These are phyloP conservation scores for Emiliania huxleyi DNA, from an alignment of 78 protist species.

Conservation along the genomic window DNA sequence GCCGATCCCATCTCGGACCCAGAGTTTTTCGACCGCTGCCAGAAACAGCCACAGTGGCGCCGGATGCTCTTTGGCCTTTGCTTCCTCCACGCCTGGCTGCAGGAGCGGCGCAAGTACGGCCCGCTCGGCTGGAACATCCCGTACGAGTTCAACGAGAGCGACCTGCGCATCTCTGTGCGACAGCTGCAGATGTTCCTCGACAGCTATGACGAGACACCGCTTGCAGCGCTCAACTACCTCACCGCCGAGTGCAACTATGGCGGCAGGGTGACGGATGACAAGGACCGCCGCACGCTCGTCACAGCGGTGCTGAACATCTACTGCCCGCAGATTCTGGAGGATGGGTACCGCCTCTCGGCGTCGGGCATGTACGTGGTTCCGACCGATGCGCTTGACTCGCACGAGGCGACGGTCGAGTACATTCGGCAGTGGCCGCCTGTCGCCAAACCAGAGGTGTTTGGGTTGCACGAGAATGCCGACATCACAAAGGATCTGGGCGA, in stretches of 20 bases:
- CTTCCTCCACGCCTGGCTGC: constrained; percentile 53
- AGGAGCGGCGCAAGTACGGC: constrained; percentile 60
- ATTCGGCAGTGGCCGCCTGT: constrained; percentile 32
- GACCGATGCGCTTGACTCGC: not conserved
- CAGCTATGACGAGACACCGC: constrained; percentile 15
- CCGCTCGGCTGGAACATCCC: constrained; percentile 71
- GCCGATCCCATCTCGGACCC: constrained; percentile 35
- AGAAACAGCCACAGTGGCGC: constrained; percentile 35
- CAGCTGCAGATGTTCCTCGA: constrained; percentile 50
- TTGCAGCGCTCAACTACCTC: constrained; percentile 22
- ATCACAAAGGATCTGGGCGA: constrained; percentile 61
- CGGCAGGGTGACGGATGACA: constrained; percentile 53
- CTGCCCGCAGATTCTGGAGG: constrained; percentile 10
- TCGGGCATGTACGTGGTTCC: constrained; percentile 50
- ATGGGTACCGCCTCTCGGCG: constrained; percentile 53
- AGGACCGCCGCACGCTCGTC: constrained; percentile 29
- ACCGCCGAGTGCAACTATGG: constrained; percentile 54
- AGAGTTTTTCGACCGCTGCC: constrained; percentile 17
- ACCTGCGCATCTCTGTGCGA: constrained; percentile 49
- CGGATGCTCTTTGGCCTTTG: constrained; percentile 65
- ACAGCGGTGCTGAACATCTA: constrained; percentile 2
- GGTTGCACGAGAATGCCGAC: constrained; percentile 77
- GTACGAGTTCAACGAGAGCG: constrained; percentile 62
- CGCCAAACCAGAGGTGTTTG: constrained; percentile 72
- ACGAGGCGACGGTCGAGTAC: constrained; percentile 23